Evolutionary conservation across 805 yeast species (phyloP), one percentile per base, ranked within the genome.

Genomic region (Kuraishia borneana): DNA sequence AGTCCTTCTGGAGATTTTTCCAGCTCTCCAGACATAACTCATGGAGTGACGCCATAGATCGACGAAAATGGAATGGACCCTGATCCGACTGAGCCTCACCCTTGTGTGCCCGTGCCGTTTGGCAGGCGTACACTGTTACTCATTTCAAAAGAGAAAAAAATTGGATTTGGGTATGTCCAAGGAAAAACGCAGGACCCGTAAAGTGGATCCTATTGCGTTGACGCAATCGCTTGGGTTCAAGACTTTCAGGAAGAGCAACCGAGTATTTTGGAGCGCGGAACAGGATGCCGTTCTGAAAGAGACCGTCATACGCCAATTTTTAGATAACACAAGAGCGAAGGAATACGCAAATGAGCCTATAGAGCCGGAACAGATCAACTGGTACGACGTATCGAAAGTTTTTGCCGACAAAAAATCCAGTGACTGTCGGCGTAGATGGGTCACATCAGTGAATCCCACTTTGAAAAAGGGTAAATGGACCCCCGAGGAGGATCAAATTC

Each of bases 401-500:
- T 67, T 58, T 52, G 51, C 64, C 41, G 47, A 61, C 23, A 53
- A 95, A 35, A 77, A 81, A 45, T 68, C 84, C 9, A 84, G 82
- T 46, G 94, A 85, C 50, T 82, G 95, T 49, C 68, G 85, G 23
- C 87, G 85, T 53, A 60, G 96, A 38, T 88, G 96, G 96, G 61
- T 73, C 13, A 80, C 79, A 41, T 83, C 95, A 1, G 56, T 88
- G 27, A 92, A 85, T 53, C 96, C 96, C 2, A 71, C 65, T 38
- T 60, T 88, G 39, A 70, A 75, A 36, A 82, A 83, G 43, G 96
- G 96, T 1, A 73, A 75, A 48, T 88, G 96, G 96, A 81, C 92
- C 2, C 53, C 66, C 10, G 80, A 69, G 27, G 96, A 88, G 52
- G 96, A 88, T 56, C 67, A 67, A 23, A 59, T 62, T 26, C 61